Evolutionary conservation across 2,329 filamentous ascomycete species (phyloP).

Genomic region (Aspergillus sp.): DNA sequence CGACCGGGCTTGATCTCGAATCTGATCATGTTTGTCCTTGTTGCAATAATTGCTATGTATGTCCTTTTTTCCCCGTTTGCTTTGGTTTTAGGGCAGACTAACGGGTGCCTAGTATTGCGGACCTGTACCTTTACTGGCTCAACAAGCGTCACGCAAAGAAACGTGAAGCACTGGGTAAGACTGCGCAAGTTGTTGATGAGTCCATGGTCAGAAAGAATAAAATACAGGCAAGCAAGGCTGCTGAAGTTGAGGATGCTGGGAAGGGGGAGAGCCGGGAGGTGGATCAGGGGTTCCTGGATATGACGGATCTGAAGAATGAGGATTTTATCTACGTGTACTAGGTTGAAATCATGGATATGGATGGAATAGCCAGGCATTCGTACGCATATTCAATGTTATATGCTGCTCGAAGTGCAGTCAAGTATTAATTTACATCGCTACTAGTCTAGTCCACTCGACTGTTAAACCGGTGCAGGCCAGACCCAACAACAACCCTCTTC

Average conservation of each 20-base stretch:
- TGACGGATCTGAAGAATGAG: slow-evolving; percentile 20
- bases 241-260: slow-evolving; percentile 10
- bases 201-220: slow-evolving; percentile 33
- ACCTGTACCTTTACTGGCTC: slow-evolving; percentile 31
- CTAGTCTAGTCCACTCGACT: neutral
- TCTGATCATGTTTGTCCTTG: slow-evolving; percentile 34
- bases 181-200: slow-evolving; percentile 29
- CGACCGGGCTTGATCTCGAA: slow-evolving; percentile 34
- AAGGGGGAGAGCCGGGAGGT: neutral
- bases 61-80: neutral
- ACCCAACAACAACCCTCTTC: neutral
- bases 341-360: neutral
- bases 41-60: slow-evolving; percentile 28
- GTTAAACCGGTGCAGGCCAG: slow-evolving; percentile 1
- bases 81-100: neutral
- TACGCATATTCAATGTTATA: no score
- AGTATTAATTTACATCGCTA: no score
- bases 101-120: slow-evolving; percentile 20
- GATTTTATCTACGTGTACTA: slow-evolving; percentile 22
- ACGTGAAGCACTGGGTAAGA: slow-evolving; percentile 32
- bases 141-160: slow-evolving; percentile 32
- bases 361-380: no score
- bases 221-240: slow-evolving; percentile 8
- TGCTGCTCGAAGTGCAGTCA: no score
- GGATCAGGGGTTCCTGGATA: slow-evolving; percentile 18